Conservation (phyloP, 2,329 filamentous ascomycete species). For the Pseudocercospora eumusae region DNA sequence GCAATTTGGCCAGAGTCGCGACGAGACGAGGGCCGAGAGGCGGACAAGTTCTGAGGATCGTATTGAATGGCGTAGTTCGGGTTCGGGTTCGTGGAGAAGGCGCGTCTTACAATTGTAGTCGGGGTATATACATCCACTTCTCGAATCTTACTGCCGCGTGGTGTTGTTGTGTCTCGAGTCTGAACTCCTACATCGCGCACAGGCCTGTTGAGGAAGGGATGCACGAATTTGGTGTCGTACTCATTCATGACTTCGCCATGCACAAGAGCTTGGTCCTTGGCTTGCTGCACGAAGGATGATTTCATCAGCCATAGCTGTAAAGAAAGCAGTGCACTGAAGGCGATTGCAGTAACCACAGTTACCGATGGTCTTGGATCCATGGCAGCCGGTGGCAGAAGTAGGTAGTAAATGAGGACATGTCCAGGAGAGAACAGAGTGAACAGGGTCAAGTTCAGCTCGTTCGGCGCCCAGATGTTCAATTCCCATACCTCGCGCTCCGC, state of each 20-base stretch:
- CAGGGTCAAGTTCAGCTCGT: conserved; percentile 76
- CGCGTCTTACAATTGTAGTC: conserved; percentile 66
- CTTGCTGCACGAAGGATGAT: conserved; percentile 75
- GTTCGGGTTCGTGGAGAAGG: conserved; percentile 81
- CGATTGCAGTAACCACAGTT: conserved; percentile 79
- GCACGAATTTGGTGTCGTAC: conserved; percentile 94
- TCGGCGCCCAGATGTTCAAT: conserved; percentile 87
- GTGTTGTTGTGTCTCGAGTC: conserved; percentile 53
- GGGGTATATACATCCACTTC: conserved; percentile 65
- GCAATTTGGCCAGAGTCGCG: conserved; percentile 26
- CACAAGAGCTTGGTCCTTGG: conserved; percentile 79
- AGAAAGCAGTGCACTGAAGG: conserved; percentile 74
- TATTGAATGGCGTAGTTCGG: conserved; percentile 70
- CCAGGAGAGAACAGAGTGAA: conserved; percentile 92
- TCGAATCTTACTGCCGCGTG: conserved; percentile 35
- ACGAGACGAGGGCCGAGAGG: conserved; percentile 24
- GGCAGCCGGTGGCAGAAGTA: conserved; percentile 76
- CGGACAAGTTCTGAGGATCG: conserved; percentile 60
- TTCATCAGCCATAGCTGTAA: conserved; percentile 74
- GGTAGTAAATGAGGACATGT: conserved; percentile 86
- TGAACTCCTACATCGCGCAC: conserved; percentile 81
- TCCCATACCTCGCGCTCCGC: conserved; percentile 90
- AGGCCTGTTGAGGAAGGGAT: conserved; percentile 79
- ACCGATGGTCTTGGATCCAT: conserved; percentile 81
- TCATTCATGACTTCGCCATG: conserved; percentile 92